Evolutionary conservation across 2,329 filamentous ascomycete species (phyloP).

Genomic region (Cryphonectria naterciae): DNA sequence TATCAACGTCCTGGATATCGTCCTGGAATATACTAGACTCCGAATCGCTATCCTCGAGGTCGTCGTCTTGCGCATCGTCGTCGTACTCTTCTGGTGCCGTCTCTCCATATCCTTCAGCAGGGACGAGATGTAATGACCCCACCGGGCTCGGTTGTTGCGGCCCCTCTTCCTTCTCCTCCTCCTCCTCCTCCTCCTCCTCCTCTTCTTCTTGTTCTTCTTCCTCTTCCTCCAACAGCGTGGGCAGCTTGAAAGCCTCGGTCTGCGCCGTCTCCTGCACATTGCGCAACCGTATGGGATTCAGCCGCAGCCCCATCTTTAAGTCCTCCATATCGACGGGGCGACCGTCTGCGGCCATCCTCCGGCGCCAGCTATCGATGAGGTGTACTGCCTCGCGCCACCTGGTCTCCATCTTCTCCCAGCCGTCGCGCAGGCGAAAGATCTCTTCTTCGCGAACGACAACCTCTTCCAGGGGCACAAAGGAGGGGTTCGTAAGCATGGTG

Average conservation of each 20-base stretch:
- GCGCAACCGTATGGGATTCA: conserved; percentile 61
- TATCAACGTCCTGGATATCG: conserved; percentile 44
- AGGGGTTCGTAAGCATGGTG: conserved; percentile 87
- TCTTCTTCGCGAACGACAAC: conserved; percentile 92
- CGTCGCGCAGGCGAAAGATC: conserved; percentile 78
- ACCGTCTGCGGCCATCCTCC: conserved; percentile 73
- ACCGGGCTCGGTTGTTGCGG: conserved; percentile 38
- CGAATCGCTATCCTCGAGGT: conserved; percentile 40
- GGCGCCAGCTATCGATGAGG: conserved; percentile 92
- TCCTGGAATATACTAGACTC: conserved; percentile 52
- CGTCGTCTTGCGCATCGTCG: conserved; percentile 35
- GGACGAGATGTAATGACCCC: conserved; percentile 47
- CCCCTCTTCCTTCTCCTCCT: conserved; percentile 30
- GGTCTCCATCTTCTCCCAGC: conserved; percentile 92
- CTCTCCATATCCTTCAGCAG: conserved; percentile 40
- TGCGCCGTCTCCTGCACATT: conserved; percentile 53
- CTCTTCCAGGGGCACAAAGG: conserved; percentile 94
- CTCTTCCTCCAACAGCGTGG: conserved; percentile 51
- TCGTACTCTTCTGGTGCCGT: conserved; percentile 35
- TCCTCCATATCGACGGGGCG: conserved; percentile 71
- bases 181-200: conserved; percentile 33
- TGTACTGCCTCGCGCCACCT: conserved; percentile 88
- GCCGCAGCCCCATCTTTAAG: conserved; percentile 68
- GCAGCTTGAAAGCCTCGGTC: conserved; percentile 43
- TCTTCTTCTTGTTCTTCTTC: conserved; percentile 30